A percentile compares a stretch with the other conserved stretches of the same genome.
Conservation (phyloP, 176 grass and related monocot genomes). For the Paspalum vaginatum region DNA sequence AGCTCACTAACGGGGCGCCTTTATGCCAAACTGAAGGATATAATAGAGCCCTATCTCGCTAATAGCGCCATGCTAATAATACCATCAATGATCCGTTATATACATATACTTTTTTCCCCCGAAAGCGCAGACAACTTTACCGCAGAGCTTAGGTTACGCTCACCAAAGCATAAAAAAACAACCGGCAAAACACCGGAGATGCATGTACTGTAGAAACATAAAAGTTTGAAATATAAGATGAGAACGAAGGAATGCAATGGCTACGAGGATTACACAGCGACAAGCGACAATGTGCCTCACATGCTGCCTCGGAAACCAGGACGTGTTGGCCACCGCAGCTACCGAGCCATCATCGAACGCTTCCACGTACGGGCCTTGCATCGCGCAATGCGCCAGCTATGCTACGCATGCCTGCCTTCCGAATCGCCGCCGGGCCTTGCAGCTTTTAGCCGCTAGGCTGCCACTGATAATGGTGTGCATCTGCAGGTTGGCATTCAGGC, state of each 20-base stretch:
- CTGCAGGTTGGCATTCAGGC: too few species aligned
- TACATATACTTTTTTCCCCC: neutral
- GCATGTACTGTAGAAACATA: too few species aligned
- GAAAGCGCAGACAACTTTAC: too few species aligned
- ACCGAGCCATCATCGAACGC: neutral
- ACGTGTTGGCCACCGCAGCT: neutral
- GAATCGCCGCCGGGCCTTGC: neutral
- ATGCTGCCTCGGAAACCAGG: neutral
- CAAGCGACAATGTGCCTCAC: neutral
- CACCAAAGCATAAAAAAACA: too few species aligned
- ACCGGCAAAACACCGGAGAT: too few species aligned
- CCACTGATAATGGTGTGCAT: neutral
- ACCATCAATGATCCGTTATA: neutral
- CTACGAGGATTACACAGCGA: too few species aligned
- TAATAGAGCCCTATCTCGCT: neutral
- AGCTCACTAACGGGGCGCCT: slow-evolving; percentile 18
- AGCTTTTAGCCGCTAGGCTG: neutral
- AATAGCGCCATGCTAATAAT: neutral
- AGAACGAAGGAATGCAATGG: too few species aligned
- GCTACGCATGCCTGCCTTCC: neutral
- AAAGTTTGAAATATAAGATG: neutral
- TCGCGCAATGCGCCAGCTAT: neutral
- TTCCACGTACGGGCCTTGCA: neutral
- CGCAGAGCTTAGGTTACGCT: too few species aligned
- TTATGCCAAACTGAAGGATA: slow-evolving; percentile 17